A percentile compares a stretch with the other conserved stretches of the same genome.
phyloP scores from a whole-genome alignment of 306 rosid species.

The Cicer cuneatum region DNA sequence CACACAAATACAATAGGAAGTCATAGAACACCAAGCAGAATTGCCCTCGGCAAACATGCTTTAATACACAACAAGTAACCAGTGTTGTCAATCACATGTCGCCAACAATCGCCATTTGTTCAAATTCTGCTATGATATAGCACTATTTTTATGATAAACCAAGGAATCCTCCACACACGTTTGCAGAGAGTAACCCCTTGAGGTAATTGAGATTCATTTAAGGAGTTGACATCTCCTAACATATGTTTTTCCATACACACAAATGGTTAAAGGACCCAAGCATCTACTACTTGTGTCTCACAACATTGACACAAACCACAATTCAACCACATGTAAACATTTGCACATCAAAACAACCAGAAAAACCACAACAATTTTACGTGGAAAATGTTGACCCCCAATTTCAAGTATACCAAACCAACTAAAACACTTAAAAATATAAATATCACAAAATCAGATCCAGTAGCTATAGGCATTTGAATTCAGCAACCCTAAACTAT shows the following conservation, averaged over 20 bases:
- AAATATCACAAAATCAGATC: constrained; percentile 26
- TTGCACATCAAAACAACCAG: constrained; percentile 25
- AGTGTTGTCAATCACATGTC: neutral
- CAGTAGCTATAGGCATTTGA: constrained; percentile 19
- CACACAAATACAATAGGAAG: neutral
- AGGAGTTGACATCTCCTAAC: too few species aligned
- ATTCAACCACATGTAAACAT: neutral
- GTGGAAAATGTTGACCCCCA: neutral
- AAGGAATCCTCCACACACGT: too few species aligned
- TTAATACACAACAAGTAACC: constrained; percentile 4
- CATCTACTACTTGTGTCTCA: neutral
- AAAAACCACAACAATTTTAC: neutral
- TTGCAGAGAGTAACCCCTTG: too few species aligned
- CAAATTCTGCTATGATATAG: neutral
- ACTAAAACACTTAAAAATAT: neutral
- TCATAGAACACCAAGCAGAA: constrained; percentile 4
- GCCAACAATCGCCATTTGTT: neutral
- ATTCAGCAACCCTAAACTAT: constrained; percentile 20
- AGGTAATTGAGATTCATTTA: too few species aligned
- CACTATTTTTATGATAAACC: too few species aligned
- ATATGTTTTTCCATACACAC: too few species aligned
- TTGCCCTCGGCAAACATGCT: neutral
- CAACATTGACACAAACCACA: neutral
- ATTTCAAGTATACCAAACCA: constrained; percentile 34
- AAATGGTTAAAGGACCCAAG: too few species aligned